Conservation (phyloP, 2,329 filamentous ascomycete species). For the Alternaria triticina region DNA sequence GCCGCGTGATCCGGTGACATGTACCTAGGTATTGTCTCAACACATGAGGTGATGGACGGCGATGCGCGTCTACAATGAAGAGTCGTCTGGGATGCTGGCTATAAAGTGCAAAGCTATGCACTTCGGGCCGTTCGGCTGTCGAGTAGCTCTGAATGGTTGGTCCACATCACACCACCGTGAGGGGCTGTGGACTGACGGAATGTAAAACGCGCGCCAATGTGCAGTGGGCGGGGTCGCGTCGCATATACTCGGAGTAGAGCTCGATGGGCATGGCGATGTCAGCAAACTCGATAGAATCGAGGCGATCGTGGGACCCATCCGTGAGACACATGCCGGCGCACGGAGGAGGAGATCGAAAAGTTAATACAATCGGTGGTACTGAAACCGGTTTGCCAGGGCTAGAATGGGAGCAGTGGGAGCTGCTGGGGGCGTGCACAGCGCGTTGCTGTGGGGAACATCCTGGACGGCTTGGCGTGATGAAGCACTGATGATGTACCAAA, state of each 20-base stretch:
- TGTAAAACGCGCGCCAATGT: neutral
- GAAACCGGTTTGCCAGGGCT: constrained; percentile 26
- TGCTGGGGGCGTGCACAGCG: constrained; percentile 5
- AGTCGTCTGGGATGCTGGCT: neutral
- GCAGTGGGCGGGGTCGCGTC: neutral
- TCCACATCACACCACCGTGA: constrained; percentile 3
- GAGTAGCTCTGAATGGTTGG: neutral
- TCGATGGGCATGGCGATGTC: constrained; percentile 3
- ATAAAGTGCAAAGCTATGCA: neutral
- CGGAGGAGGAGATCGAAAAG: constrained; percentile 7
- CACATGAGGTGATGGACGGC: neutral
- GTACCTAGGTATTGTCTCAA: neutral
- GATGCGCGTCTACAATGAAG: neutral
- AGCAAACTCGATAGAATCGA: neutral
- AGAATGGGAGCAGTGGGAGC: neutral
- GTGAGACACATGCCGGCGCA: neutral
- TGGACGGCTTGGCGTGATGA: constrained; percentile 11
- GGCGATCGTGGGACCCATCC: constrained; percentile 4
- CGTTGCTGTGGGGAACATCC: constrained; percentile 24
- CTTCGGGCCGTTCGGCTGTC: neutral
- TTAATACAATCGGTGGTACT: constrained; percentile 6
- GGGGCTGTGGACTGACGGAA: neutral
- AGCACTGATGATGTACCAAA: constrained; percentile 11
- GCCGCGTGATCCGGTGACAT: neutral
- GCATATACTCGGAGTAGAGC: neutral